Percentiles rank a stretch among this genome's conserved stretches.
Conservation (phyloP, 768 basidiomycete species). For the Lactarius deliciosus region DNA sequence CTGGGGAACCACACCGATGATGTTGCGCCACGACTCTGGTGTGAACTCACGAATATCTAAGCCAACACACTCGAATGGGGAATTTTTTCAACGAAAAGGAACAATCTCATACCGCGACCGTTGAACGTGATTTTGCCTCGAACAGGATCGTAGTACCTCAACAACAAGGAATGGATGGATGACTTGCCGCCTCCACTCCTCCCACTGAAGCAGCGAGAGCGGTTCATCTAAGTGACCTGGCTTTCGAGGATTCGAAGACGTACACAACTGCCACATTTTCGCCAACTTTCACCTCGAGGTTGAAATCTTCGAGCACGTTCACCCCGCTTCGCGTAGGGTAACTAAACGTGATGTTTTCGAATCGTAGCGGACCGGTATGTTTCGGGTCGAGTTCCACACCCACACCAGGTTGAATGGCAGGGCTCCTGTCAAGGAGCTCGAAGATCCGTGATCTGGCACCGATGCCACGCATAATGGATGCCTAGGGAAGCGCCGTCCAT, state of each 20-base stretch:
- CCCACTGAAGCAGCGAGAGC: constrained; percentile 51
- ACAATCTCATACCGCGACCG: constrained; percentile 61
- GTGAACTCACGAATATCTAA: constrained; percentile 86
- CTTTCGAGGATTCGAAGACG: constrained; percentile 36
- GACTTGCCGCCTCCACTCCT: constrained; percentile 94
- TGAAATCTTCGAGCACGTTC: constrained; percentile 78
- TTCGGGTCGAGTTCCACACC: constrained; percentile 58
- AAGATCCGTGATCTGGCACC: constrained; percentile 95
- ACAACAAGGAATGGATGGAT: constrained; percentile 79
- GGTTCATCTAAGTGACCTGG: not conserved
- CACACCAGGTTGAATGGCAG: constrained; percentile 63
- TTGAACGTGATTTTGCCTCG: constrained; percentile 80
- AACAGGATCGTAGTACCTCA: constrained; percentile 85
- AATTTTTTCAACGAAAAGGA: not conserved
- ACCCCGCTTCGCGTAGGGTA: constrained; percentile 86
- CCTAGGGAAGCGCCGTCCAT: constrained; percentile 42
- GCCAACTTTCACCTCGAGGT: constrained; percentile 77
- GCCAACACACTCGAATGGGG: constrained; percentile 11
- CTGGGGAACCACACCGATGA: constrained; percentile 95
- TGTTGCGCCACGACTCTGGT: constrained; percentile 79
- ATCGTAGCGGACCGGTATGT: constrained; percentile 69
- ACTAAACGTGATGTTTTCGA: constrained; percentile 82
- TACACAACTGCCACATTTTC: constrained; percentile 92
- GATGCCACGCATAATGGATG: constrained; percentile 95
- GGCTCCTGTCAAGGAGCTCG: constrained; percentile 80